Percentiles rank a stretch among this genome's conserved stretches.
phyloP scores from a whole-genome alignment of 495 filamentous ascomycete species.

The Aspergillus ellipticus region DNA sequence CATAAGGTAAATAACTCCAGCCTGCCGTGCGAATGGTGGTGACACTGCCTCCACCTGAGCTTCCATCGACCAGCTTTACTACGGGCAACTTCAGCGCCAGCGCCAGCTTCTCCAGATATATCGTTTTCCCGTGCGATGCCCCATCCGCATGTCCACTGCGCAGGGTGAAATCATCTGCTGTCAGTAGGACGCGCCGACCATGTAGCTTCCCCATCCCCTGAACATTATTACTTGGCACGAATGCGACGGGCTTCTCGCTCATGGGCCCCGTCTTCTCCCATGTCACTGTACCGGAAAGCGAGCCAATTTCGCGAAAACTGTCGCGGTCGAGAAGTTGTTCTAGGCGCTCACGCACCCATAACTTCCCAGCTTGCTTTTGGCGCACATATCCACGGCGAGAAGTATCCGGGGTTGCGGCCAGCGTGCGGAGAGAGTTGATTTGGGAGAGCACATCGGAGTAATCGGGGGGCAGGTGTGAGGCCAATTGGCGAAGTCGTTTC shows the following conservation, averaged over 20 bases:
- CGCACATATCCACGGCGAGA: conserved; percentile 53
- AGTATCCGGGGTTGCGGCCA: conserved; percentile 51
- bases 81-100: conserved; percentile 52
- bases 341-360: conserved; percentile 63
- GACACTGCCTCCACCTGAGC: conserved; percentile 58
- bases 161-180: conserved; percentile 62
- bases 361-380: conserved; percentile 60
- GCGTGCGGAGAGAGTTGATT: conserved; percentile 43
- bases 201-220: conserved; percentile 45
- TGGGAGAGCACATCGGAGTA: conserved; percentile 58
- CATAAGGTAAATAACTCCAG: conserved; percentile 55
- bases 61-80: conserved; percentile 61
- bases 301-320: conserved; percentile 55
- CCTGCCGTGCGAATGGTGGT: conserved; percentile 53
- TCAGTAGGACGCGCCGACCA: conserved; percentile 54
- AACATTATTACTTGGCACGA: conserved; percentile 54
- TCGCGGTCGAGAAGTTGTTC: conserved; percentile 50
- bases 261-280: conserved; percentile 49
- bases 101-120: conserved; percentile 55
- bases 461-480: conserved; percentile 50
- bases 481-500: conserved; percentile 35
- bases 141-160: conserved; percentile 62
- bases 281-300: conserved; percentile 53
- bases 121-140: conserved; percentile 52
- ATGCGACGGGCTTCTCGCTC: conserved; percentile 48